phyloP scores from a whole-genome alignment of 2,329 filamentous ascomycete species.

The Byssothecium circinans region DNA sequence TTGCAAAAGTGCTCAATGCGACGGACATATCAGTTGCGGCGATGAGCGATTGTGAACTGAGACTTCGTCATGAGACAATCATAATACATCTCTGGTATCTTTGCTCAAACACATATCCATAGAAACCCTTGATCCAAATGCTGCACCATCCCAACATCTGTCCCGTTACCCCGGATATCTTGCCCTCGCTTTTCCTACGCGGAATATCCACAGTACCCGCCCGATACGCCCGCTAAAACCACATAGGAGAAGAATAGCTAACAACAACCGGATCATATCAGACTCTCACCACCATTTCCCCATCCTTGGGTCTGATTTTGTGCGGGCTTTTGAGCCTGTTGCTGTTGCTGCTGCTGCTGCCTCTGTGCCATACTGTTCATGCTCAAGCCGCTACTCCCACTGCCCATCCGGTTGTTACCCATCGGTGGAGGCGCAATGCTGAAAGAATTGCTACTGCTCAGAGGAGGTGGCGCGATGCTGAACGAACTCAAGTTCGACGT shows the following conservation, averaged over 20 bases:
- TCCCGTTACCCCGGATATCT: no score
- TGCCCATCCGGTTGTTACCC: conserved; percentile 10
- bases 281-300: conserved; percentile 10
- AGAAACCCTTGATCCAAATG: no score
- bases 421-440: conserved; percentile 14
- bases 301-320: neutral
- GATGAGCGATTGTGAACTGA: no score
- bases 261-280: conserved; percentile 6
- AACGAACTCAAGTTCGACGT: conserved; percentile 10
- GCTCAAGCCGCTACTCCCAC: conserved; percentile 32
- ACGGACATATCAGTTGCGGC: no score
- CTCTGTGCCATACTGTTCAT: conserved; percentile 21
- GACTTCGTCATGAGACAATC: no score
- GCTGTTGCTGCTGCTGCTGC: conserved; percentile 6
- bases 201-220: no score
- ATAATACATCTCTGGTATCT: no score
- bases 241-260: neutral
- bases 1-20: no score
- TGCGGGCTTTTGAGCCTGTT: conserved; percentile 5
- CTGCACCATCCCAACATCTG: no score
- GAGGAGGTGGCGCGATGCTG: conserved; percentile 14
- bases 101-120: no score
- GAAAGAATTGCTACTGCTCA: conserved; percentile 14
- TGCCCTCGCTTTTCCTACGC: no score
- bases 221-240: no score